Evolutionary conservation across 2,329 filamentous ascomycete genomes (phyloP).

Genomic region (Diaporthe vaccinii): DNA sequence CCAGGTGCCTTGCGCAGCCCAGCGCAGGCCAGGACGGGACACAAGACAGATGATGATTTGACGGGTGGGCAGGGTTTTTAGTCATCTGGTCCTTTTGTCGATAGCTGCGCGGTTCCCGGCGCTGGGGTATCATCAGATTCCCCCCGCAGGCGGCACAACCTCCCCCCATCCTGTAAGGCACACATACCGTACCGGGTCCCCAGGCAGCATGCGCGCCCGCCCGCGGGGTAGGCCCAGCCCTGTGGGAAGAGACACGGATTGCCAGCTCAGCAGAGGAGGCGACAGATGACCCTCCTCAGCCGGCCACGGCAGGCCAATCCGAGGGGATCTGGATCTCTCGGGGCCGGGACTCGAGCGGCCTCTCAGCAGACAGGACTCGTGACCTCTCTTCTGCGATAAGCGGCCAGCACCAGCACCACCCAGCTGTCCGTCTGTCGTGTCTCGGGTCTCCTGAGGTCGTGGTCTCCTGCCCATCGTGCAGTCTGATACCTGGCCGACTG

Average conservation of each 20-base stretch:
- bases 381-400: slow-evolving; percentile 10
- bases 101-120: slow-evolving; percentile 4
- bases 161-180: slow-evolving; percentile 3
- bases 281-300: slow-evolving; percentile 36
- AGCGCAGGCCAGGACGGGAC: neutral
- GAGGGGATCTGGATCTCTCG: neutral
- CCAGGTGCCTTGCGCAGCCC: slow-evolving; percentile 14
- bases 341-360: slow-evolving; percentile 7
- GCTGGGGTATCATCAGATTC: slow-evolving; percentile 15
- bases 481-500: slow-evolving; percentile 26
- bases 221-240: slow-evolving; percentile 23
- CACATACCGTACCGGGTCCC: neutral
- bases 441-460: slow-evolving; percentile 22
- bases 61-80: slow-evolving; percentile 18
- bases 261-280: slow-evolving; percentile 33
- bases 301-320: slow-evolving; percentile 5
- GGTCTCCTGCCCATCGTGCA: slow-evolving; percentile 25
- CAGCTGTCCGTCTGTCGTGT: neutral
- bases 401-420: neutral
- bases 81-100: slow-evolving; percentile 38
- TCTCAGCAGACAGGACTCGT: slow-evolving; percentile 11
- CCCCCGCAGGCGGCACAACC: slow-evolving; percentile 10
- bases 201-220: neutral
- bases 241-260: slow-evolving; percentile 17
- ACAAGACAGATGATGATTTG: neutral